phyloP scores from a whole-genome alignment of 2,329 filamentous ascomycete species.

The Knufia petricola region DNA sequence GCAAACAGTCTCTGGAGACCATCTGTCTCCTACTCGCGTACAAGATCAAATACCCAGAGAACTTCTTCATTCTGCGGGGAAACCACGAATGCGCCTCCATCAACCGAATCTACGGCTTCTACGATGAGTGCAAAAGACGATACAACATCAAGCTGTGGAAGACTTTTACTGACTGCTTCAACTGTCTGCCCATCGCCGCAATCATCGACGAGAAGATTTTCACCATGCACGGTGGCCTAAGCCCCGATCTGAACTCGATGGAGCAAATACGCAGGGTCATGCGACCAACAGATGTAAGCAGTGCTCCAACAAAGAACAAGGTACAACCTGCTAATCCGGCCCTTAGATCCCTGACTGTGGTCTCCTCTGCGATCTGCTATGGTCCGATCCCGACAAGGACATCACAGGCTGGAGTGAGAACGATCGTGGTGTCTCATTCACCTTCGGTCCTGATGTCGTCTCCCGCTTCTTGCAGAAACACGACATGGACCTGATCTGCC shows the following conservation, averaged over 20 bases:
- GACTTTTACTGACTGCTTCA: slow-evolving; percentile 99
- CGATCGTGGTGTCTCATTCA: slow-evolving; percentile 96
- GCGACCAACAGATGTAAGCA: slow-evolving; percentile 86
- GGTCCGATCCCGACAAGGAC: slow-evolving; percentile 98
- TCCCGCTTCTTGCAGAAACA: slow-evolving; percentile 97
- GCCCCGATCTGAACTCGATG: slow-evolving; percentile 97
- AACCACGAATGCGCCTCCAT: slow-evolving; percentile 99
- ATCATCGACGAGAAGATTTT: slow-evolving; percentile 99
- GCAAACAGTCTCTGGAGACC: slow-evolving; percentile 97
- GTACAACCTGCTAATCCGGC: background rate
- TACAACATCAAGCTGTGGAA: slow-evolving; percentile 99
- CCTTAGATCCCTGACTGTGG: slow-evolving; percentile 90
- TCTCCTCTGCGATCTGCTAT: slow-evolving; percentile 90
- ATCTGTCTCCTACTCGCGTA: slow-evolving; percentile 94
- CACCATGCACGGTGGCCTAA: slow-evolving; percentile 97
- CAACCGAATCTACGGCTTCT: slow-evolving; percentile 99
- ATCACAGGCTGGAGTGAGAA: slow-evolving; percentile 99
- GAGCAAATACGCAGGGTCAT: slow-evolving; percentile 98
- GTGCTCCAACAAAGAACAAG: slow-evolving; percentile 33
- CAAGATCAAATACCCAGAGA: slow-evolving; percentile 99
- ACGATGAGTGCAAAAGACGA: slow-evolving; percentile 97
- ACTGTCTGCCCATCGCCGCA: slow-evolving; percentile 93
- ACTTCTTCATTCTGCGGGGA: slow-evolving; percentile 96
- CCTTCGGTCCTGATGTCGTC: slow-evolving; percentile 94
- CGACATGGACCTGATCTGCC: slow-evolving; percentile 98